These are phyloP conservation scores for Platanthera guangdongensis DNA, from an alignment of 106 monocot genomes.

Conservation along the genomic window DNA sequence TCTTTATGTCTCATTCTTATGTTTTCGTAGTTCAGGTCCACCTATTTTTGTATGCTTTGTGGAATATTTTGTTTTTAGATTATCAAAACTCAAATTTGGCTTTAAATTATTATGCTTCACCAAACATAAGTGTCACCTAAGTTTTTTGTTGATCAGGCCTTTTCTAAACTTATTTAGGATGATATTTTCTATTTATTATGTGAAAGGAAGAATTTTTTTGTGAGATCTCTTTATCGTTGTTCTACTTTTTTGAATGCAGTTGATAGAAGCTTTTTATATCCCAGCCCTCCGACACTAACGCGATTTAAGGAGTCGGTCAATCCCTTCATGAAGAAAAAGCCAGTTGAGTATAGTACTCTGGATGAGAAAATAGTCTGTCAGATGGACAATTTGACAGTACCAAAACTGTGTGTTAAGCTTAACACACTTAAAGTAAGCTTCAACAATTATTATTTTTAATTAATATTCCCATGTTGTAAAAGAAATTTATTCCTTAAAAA, in stretches of 20 bases:
- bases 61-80: not conserved
- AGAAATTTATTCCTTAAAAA: not conserved
- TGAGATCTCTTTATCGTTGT: not conserved
- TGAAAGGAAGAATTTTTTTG: not conserved
- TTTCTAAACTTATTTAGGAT: not conserved
- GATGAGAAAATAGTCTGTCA: slow-evolving; percentile 31
- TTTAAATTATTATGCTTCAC: not conserved
- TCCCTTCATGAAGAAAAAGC: slow-evolving; percentile 56
- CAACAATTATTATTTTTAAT: not conserved
- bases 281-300: slow-evolving; percentile 46
- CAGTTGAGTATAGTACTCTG: slow-evolving; percentile 15
- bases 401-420: slow-evolving; percentile 63
- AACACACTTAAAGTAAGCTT: slow-evolving; percentile 56
- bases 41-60: not conserved
- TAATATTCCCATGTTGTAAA: not conserved
- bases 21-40: not conserved
- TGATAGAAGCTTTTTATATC: slow-evolving; percentile 31
- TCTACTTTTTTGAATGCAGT: slow-evolving; percentile 23
- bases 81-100: not conserved
- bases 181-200: not conserved
- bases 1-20: not conserved
- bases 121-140: not conserved
- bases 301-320: slow-evolving; percentile 39
- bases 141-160: not conserved
- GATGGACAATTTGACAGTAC: slow-evolving; percentile 31